Evolutionary conservation across 768 basidiomycete genomes (phyloP).

Genomic region (Kwoniella sp.): DNA sequence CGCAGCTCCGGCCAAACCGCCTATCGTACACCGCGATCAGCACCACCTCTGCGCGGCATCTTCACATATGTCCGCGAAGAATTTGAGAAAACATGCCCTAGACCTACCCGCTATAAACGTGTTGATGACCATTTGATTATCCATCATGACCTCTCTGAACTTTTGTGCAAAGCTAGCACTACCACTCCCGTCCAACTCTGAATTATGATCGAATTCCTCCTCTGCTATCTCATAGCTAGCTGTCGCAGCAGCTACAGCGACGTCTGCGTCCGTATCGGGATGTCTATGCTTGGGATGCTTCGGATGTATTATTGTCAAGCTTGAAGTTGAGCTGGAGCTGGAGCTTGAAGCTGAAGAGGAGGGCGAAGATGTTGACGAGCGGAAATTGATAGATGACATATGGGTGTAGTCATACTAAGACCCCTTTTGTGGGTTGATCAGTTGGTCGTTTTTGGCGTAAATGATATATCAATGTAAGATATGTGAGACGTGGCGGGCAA

Average conservation of each 20-base stretch:
- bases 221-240: conserved; percentile 15
- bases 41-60: neutral
- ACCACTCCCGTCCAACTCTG: neutral
- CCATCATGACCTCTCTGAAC: conserved; percentile 37
- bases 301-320: neutral
- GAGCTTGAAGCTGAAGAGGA: conserved; percentile 1
- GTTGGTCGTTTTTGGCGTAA: too few species aligned
- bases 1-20: conserved; percentile 60
- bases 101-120: conserved; percentile 51
- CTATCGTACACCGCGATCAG: conserved; percentile 21
- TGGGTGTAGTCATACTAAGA: conserved; percentile 14
- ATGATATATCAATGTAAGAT: neutral
- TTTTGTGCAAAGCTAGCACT: conserved; percentile 6
- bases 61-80: too few species aligned
- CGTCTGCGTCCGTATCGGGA: conserved; percentile 17
- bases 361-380: neutral
- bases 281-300: neutral
- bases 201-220: conserved; percentile 21
- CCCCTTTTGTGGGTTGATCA: neutral
- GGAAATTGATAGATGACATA: conserved; percentile 14
- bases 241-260: conserved; percentile 13
- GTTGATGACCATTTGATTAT: conserved; percentile 50
- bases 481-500: neutral
- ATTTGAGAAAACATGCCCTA: too few species aligned
- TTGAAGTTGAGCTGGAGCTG: neutral